Base-by-base conservation (phyloP, 208 protist genomes). In the Wallacemonas rigidus region DNA sequence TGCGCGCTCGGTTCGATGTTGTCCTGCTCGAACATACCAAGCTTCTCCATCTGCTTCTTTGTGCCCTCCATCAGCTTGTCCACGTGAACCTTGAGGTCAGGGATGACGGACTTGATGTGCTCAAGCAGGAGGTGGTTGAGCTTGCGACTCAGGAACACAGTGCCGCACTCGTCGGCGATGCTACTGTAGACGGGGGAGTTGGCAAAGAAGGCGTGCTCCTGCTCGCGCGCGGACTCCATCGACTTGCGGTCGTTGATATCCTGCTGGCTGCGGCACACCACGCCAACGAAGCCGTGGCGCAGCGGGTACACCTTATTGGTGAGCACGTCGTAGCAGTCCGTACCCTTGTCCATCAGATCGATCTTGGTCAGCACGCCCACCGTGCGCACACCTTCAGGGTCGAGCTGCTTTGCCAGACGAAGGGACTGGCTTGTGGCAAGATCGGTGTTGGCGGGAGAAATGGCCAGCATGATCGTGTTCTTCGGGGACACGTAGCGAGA, bases 351-450 rank as follows among this genome's bases (percentile, higher is more conserved):
- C 98, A 99, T 99, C 12, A 99, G 78, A 78, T 99, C 99, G 1
- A 99, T 64, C 80, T 99, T 99, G 7, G 99, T 99, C 4, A 99
- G 74, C 9, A 99, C 99, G 57, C 98, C 99, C 17, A 99, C 84
- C 3, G 99, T 99, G 51, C 99, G 90, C 9, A 97, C 43, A 56
- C 98, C 98, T 17, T 99, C 87, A 1, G 98, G 98, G 87, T 99
- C 99, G 1, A 99, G 92, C 67, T 99, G 80, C 57, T 89, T 86
- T 1, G 99, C 99, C 1, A 99, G 65, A 26, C 99, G 88, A 3
- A 99, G 81, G 14, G 98, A 98, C 78, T 99, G 98, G 55, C 96
- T 99, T 70, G 98, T 99, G 5, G 99, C 99, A 6, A 99, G 79
- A 94, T 99, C 99, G 45, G 94, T 93, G 82, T 99, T 99, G 58